Evolutionary conservation across 1,284 basidiomycete species (phyloP).

Genomic region (Malassezia furfur): DNA sequence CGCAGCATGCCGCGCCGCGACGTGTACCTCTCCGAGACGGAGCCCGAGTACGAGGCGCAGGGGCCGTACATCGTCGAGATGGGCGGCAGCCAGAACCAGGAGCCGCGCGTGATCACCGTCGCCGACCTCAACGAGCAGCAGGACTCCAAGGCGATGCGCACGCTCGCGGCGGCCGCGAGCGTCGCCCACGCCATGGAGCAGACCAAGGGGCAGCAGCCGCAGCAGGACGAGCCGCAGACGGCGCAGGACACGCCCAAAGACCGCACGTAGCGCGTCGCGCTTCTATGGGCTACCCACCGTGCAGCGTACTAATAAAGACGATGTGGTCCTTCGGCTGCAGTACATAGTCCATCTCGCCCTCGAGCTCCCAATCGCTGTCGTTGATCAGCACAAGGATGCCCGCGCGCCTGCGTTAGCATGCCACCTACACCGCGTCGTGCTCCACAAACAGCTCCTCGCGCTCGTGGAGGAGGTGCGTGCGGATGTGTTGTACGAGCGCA

Average conservation of each 20-base stretch:
- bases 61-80: constrained; percentile 38
- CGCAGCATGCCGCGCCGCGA: constrained; percentile 10
- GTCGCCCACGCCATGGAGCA: constrained; percentile 1
- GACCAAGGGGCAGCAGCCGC: background rate
- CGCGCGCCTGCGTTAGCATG: constrained; percentile 61
- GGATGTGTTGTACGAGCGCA: constrained; percentile 69
- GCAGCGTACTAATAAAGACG: constrained; percentile 90
- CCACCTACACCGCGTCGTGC: constrained; percentile 70
- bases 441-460: constrained; percentile 83
- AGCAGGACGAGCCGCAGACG: background rate
- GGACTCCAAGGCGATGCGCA: background rate
- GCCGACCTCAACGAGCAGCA: constrained; percentile 20
- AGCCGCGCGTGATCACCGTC: constrained; percentile 21
- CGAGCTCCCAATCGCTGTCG: constrained; percentile 94
- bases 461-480: constrained; percentile 69
- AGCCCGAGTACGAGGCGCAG: constrained; percentile 18
- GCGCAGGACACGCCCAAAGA: too few species aligned
- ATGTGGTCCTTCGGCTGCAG: constrained; percentile 75
- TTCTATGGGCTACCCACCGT: constrained; percentile 69
- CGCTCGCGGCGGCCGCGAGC: background rate
- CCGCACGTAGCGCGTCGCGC: too few species aligned
- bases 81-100: constrained; percentile 21
- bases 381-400: constrained; percentile 92
- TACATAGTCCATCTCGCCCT: constrained; percentile 80
- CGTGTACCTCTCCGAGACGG: constrained; percentile 11